These are phyloP conservation scores for Didymella arachidicola DNA, from an alignment of 2,329 filamentous ascomycete genomes.

Conservation along the genomic window DNA sequence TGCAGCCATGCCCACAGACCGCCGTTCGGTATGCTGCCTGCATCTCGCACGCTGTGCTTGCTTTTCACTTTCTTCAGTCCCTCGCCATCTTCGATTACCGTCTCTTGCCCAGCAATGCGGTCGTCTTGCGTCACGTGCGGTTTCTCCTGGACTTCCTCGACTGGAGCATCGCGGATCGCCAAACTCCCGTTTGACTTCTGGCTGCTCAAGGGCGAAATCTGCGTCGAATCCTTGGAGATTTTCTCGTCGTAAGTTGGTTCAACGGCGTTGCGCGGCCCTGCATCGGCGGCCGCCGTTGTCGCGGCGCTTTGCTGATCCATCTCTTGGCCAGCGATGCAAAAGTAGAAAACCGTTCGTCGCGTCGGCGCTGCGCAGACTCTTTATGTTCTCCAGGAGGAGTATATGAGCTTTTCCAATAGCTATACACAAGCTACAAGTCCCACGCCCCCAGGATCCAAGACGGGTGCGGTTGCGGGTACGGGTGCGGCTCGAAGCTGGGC, in stretches of 20 bases:
- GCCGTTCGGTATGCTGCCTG: slow-evolving; percentile 56
- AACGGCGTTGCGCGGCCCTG: slow-evolving; percentile 8
- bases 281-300: slow-evolving; percentile 4
- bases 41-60: slow-evolving; percentile 50
- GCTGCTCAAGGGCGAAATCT: slow-evolving; percentile 24
- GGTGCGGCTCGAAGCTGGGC: neutral
- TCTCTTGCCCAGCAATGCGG: slow-evolving; percentile 4
- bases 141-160: slow-evolving; percentile 22
- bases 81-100: neutral
- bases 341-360: neutral
- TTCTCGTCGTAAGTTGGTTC: slow-evolving; percentile 30
- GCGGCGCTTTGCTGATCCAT: slow-evolving; percentile 12
- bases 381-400: neutral
- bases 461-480: neutral
- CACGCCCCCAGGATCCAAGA: neutral
- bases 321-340: slow-evolving; percentile 2
- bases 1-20: slow-evolving; percentile 59
- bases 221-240: slow-evolving; percentile 7
- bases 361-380: neutral
- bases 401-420: neutral
- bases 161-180: slow-evolving; percentile 10
- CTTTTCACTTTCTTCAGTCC: slow-evolving; percentile 34
- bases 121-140: slow-evolving; percentile 25
- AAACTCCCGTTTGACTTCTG: slow-evolving; percentile 25
- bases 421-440: neutral